Base-by-base conservation (phyloP, 2,329 filamentous ascomycete genomes). In the Pseudophaeomoniella oleicola region DNA sequence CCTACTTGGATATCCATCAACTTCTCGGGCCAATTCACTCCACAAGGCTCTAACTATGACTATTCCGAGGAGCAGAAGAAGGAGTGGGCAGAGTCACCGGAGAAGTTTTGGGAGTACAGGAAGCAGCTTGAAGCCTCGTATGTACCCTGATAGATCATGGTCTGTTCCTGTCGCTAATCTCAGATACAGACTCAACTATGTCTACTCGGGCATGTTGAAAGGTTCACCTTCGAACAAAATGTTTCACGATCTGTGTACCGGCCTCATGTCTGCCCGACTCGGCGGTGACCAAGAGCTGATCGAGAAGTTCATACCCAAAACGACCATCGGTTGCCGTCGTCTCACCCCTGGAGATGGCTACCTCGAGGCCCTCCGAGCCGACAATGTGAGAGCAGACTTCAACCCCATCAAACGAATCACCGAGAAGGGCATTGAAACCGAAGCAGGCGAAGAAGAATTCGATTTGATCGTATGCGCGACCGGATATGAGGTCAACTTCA, bases 301-400 rank as follows among this genome's bases (percentile, higher is more conserved):
- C 19, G 42, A 45, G 3, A 34, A 41, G 15, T 41, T 48, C 17
- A 46, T 46, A 13, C 53, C 51, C 1, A 41, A 46, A 2, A 52
- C 46, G 39, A 37, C 39, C 9, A 39, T 52, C 4, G 66, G 65
- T 1, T 71, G 66, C 38, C 54, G 65, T 6, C 55, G 67, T 2
- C 44, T 67, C 13, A 69, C 67, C 0, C 68, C 67, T 1, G 67
- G 66, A 0, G 62, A 63, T 16, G 66, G 67, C 0, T 71, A 67
- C 44, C 58, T 71, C 5, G 63, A 70, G 45, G 62, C 67, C 2
- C 48, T 67, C 4, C 50, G 53, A 3, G 36, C 61, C 14, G 49
- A 52, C 1, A 67, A 64, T 41, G 58, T 57, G n/a, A n/a, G n/a
- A n/a, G n/a, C n/a, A n/a, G n/a, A n/a, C n/a, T n/a, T n/a, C n/a